Percentiles rank a stretch among this genome's conserved stretches.
Evolutionary conservation across 75 land plant species (phyloP).

Genomic region (Selaginella tamariscina): DNA sequence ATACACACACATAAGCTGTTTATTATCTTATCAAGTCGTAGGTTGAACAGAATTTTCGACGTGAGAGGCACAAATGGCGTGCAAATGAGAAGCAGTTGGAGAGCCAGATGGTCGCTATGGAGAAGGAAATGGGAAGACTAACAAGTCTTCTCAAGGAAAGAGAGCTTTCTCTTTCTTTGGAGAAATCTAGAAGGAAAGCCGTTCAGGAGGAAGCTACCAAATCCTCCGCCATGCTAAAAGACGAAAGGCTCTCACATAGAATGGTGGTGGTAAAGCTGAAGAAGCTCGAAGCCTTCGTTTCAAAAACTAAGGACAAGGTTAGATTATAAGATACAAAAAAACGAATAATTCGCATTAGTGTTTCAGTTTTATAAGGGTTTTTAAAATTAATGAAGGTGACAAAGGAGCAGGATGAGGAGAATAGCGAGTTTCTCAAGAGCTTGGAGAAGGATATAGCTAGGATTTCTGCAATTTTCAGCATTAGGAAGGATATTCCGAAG

Average conservation of each 20-base stretch:
- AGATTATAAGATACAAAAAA: too few species aligned
- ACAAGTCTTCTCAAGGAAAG: constrained; percentile 16
- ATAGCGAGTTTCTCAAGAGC: constrained; percentile 8
- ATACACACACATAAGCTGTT: too few species aligned
- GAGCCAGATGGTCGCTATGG: constrained; percentile 18
- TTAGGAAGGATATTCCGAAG: background rate
- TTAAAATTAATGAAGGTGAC: too few species aligned
- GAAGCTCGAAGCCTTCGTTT: constrained; percentile 11
- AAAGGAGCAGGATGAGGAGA: background rate
- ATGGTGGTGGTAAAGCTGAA: constrained; percentile 17
- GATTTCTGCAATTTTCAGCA: background rate
- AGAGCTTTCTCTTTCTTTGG: constrained; percentile 15
- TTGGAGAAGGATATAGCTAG: constrained; percentile 19
- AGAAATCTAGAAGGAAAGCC: constrained; percentile 21
- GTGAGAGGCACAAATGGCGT: constrained; percentile 19
- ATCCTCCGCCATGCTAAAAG: constrained; percentile 19
- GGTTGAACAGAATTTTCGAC: constrained; percentile 15
- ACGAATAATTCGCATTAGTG: too few species aligned
- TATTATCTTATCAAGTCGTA: background rate
- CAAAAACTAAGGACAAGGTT: constrained; percentile 13
- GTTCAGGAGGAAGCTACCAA: constrained; percentile 16
- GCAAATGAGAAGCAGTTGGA: constrained; percentile 16
- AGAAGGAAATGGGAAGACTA: constrained; percentile 19
- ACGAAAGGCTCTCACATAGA: constrained; percentile 17
- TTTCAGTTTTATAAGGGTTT: too few species aligned